Conservation (phyloP, 768 basidiomycete species). For the Boletus sensibilis region DNA sequence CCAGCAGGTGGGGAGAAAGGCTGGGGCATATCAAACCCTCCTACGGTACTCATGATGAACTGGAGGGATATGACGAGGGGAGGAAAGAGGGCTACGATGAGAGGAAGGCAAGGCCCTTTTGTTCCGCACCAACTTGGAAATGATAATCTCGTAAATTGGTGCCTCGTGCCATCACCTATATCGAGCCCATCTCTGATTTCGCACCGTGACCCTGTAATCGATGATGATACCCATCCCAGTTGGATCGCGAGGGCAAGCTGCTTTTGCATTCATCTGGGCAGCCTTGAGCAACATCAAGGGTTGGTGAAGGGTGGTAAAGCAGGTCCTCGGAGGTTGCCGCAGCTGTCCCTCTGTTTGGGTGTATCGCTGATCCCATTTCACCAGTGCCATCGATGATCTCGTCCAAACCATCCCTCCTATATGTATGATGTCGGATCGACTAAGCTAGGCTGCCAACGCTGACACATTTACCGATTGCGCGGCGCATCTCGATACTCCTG, state of each 20-base stretch:
- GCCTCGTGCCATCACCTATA: constrained; percentile 34
- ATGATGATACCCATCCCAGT: neutral
- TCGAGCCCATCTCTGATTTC: constrained; percentile 33
- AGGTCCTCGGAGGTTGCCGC: neutral
- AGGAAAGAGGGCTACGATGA: constrained; percentile 12
- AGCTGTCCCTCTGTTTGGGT: neutral
- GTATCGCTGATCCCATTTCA: too few species aligned
- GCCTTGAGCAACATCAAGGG: neutral
- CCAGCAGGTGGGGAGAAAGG: constrained; percentile 32
- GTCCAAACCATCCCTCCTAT: too few species aligned
- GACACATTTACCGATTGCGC: neutral
- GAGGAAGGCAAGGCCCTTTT: constrained; percentile 16
- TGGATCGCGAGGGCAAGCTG: neutral
- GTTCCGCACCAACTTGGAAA: constrained; percentile 11
- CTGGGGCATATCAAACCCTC: constrained; percentile 30
- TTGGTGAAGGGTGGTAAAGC: neutral
- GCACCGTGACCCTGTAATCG: constrained; percentile 12
- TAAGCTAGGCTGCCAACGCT: neutral
- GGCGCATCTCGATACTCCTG: neutral
- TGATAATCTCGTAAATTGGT: constrained; percentile 16
- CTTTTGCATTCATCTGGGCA: neutral
- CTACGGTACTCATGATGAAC: constrained; percentile 21
- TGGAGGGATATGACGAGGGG: constrained; percentile 9
- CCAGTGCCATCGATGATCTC: neutral
- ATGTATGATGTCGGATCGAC: neutral